Conservation (phyloP, 192 early-diverging fungal genomes). For the Coemansia erecta region DNA sequence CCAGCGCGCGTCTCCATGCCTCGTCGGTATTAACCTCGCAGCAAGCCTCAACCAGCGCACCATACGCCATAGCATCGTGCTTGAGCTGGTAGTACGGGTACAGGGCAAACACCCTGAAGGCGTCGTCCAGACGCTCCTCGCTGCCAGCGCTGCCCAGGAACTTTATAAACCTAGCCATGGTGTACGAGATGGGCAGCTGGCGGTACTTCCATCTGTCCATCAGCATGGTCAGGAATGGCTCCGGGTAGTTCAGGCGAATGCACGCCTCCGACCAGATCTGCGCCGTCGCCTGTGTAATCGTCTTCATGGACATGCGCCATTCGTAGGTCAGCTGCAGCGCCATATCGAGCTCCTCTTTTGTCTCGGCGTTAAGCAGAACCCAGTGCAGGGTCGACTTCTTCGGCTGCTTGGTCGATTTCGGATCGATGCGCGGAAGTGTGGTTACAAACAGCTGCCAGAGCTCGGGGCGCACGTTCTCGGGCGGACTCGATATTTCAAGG, state of each 20-base stretch:
- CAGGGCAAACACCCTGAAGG: slow-evolving; percentile 46
- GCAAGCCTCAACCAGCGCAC: slow-evolving; percentile 46
- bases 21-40: slow-evolving; percentile 30
- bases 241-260: slow-evolving; percentile 22
- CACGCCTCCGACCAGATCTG: slow-evolving; percentile 37
- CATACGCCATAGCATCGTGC: slow-evolving; percentile 30
- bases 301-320: slow-evolving; percentile 37
- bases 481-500: slow-evolving; percentile 9
- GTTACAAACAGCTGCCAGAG: slow-evolving; percentile 34
- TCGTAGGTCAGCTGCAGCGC: slow-evolving; percentile 14
- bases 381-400: slow-evolving; percentile 34
- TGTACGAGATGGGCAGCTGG: slow-evolving; percentile 32
- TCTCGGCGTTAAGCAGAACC: slow-evolving; percentile 25
- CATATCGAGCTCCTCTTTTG: slow-evolving; percentile 30
- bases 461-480: slow-evolving; percentile 18
- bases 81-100: slow-evolving; percentile 33
- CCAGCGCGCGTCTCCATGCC: slow-evolving; percentile 41
- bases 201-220: slow-evolving; percentile 52
- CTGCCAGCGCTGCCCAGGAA: slow-evolving; percentile 15
- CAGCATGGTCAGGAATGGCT: slow-evolving; percentile 23
- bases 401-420: slow-evolving; percentile 11
- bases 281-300: slow-evolving; percentile 45
- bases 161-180: slow-evolving; percentile 25
- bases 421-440: slow-evolving; percentile 18
- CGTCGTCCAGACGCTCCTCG: slow-evolving; percentile 27